phyloP scores from a whole-genome alignment of 2,329 filamentous ascomycete species.

The Trichophyton mentagrophytes region DNA sequence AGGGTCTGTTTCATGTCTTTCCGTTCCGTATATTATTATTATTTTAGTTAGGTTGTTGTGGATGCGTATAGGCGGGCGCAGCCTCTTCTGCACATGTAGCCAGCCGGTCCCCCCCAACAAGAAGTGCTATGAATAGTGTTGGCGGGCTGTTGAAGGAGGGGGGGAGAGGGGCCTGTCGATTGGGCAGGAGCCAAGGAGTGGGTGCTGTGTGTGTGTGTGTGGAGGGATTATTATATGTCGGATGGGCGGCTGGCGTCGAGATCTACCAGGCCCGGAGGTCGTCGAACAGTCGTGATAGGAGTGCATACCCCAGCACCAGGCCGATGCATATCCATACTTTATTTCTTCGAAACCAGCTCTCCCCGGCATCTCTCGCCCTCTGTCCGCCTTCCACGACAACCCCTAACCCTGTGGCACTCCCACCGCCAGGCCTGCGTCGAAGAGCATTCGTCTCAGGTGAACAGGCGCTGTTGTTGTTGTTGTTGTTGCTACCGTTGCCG shows the following conservation, averaged over 20 bases:
- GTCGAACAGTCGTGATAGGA: constrained; percentile 63
- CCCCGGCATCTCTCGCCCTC: constrained; percentile 61
- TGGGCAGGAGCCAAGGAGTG: not conserved
- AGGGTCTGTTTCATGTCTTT: not conserved
- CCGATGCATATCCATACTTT: constrained; percentile 61
- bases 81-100: no score
- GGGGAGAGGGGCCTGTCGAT: not conserved
- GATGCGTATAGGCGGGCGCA: not conserved
- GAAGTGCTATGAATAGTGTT: not conserved
- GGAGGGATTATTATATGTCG: no score
- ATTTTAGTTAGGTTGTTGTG: not conserved
- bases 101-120: not conserved
- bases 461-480: constrained; percentile 29
- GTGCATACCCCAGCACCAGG: constrained; percentile 66
- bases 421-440: constrained; percentile 48
- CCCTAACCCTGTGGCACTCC: constrained; percentile 42
- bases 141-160: not conserved
- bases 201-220: no score
- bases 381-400: constrained; percentile 67
- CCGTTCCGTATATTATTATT: not conserved
- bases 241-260: not conserved
- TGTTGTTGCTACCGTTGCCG: no score
- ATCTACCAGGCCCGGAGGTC: constrained; percentile 7
- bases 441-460: constrained; percentile 50
- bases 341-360: constrained; percentile 70